Percentiles rank a stretch among this genome's conserved stretches.
Evolutionary conservation across 192 early-diverging fungal species (phyloP).

Genomic region (Coemansia reversa): DNA sequence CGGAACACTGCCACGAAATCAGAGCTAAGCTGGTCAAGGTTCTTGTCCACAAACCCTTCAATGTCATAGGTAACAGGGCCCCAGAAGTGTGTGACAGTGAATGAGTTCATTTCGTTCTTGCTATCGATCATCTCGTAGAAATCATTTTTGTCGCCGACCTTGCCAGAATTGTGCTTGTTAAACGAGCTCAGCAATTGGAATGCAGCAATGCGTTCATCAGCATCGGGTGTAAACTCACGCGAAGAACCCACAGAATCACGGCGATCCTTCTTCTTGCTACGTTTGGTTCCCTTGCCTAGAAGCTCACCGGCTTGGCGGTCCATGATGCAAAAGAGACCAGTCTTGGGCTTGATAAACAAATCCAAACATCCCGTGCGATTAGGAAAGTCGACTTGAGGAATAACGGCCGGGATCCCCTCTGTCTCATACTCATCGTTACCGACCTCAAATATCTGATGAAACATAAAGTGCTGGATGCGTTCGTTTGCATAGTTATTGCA

Average conservation of each 20-base stretch:
- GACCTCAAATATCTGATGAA: constrained; percentile 47
- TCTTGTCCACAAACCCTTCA: constrained; percentile 81
- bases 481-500: constrained; percentile 73
- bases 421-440: constrained; percentile 77
- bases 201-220: constrained; percentile 35
- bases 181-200: constrained; percentile 50
- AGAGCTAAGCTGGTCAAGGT: constrained; percentile 67
- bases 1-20: constrained; percentile 88
- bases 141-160: constrained; percentile 31
- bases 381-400: constrained; percentile 67
- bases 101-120: constrained; percentile 58
- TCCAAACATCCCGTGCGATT: constrained; percentile 68
- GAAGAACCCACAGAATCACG: constrained; percentile 35
- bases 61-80: constrained; percentile 78
- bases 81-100: constrained; percentile 80
- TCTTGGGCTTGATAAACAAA: constrained; percentile 65
- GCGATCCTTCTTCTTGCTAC: constrained; percentile 26
- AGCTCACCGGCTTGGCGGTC: constrained; percentile 57
- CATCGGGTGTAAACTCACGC: constrained; percentile 33
- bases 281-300: constrained; percentile 18
- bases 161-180: constrained; percentile 39
- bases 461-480: constrained; percentile 61
- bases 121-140: constrained; percentile 40
- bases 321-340: constrained; percentile 76
- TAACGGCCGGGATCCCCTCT: constrained; percentile 66